phyloP scores from a whole-genome alignment of 116 monocot species.

The Trichopus zeylanicus region DNA sequence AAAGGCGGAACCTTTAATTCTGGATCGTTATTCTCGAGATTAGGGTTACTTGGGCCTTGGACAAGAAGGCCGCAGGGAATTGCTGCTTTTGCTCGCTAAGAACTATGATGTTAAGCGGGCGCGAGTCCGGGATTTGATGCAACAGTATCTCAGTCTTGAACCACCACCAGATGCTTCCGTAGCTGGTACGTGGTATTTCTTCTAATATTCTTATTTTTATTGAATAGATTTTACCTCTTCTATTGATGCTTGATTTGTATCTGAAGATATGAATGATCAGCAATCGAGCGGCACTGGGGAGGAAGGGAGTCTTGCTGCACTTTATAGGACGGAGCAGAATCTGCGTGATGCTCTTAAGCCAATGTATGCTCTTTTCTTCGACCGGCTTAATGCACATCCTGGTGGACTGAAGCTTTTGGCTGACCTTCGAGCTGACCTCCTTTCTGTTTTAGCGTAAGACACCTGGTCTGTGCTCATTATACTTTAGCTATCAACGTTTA shows the following conservation, averaged over 20 bases:
- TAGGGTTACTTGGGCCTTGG: constrained; percentile 36
- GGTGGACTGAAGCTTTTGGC: constrained; percentile 57
- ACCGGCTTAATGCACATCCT: constrained; percentile 40
- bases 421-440: constrained; percentile 55
- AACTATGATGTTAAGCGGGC: constrained; percentile 49
- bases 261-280: constrained; percentile 6
- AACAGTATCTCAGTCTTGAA: constrained; percentile 45
- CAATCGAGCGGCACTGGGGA: constrained; percentile 12
- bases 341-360: constrained; percentile 56
- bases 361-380: constrained; percentile 45
- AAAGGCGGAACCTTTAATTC: background rate
- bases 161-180: constrained; percentile 12
- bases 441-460: constrained; percentile 34
- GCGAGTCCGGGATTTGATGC: constrained; percentile 50
- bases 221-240: background rate
- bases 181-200: background rate
- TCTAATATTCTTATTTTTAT: background rate
- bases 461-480: background rate
- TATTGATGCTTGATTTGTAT: background rate
- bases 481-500: no score
- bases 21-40: background rate
- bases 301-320: constrained; percentile 22
- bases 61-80: constrained; percentile 26
- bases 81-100: constrained; percentile 37
- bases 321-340: constrained; percentile 54